Evolutionary conservation across 192 early-diverging fungal species (phyloP).

Genomic region (Gigaspora rosea): DNA sequence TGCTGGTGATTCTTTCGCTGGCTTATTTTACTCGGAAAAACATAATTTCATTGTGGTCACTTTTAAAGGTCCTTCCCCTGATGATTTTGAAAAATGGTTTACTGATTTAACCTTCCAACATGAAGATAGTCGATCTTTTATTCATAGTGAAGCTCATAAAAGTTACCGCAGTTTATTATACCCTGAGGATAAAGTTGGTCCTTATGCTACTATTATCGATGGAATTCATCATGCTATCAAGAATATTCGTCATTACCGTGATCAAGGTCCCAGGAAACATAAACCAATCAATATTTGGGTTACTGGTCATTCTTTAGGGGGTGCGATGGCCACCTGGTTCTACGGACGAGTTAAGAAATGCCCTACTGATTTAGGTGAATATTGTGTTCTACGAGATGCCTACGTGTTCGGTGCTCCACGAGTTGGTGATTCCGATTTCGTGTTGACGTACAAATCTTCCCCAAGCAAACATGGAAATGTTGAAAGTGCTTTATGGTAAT

Average conservation of each 20-base stretch:
- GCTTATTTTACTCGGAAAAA: slow-evolving; percentile 49
- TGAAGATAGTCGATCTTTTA: slow-evolving; percentile 43
- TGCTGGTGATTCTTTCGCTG: slow-evolving; percentile 51
- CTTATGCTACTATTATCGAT: slow-evolving; percentile 50
- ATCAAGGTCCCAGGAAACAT: not conserved
- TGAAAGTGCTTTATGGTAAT: slow-evolving; percentile 38
- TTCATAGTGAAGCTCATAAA: slow-evolving; percentile 52
- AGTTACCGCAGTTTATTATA: slow-evolving; percentile 57
- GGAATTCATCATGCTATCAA: slow-evolving; percentile 37
- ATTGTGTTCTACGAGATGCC: slow-evolving; percentile 33
- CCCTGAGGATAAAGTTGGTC: slow-evolving; percentile 37
- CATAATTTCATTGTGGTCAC: slow-evolving; percentile 50
- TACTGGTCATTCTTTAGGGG: slow-evolving; percentile 51
- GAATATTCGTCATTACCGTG: slow-evolving; percentile 30
- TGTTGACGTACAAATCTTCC: slow-evolving; percentile 39
- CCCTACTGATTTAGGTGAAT: slow-evolving; percentile 20
- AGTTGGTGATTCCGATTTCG: slow-evolving; percentile 51
- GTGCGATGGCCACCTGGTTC: slow-evolving; percentile 45
- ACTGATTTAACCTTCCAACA: slow-evolving; percentile 53
- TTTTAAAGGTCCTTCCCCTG: slow-evolving; percentile 55
- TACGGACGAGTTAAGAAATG: slow-evolving; percentile 50
- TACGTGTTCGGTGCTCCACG: slow-evolving; percentile 54
- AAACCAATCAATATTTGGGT: slow-evolving; percentile 53
- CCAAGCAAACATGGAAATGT: slow-evolving; percentile 27
- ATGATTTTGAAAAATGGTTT: slow-evolving; percentile 54